Base-by-base conservation (phyloP, 345 rosid species). In the Citrus glauca region DNA sequence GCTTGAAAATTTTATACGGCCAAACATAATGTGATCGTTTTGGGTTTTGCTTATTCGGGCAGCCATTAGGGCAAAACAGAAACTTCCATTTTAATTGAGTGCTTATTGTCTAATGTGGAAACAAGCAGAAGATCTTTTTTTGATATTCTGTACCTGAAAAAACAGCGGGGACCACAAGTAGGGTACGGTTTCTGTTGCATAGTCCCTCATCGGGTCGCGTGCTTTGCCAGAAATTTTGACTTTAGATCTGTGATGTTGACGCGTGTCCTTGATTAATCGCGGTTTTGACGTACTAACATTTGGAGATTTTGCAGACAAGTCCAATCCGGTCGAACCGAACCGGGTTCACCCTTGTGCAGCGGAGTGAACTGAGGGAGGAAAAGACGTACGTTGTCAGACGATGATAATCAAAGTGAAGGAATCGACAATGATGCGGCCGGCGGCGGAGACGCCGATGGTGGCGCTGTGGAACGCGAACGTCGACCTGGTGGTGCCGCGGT, bases 401-500 rank as follows among this genome's bases (percentile, higher is more conserved):
- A 92, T 95, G 96, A 92, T 84, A 38, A 86, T 92, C 78, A 87
- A 72, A 66, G 93, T 92, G 81, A 88, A 84, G 67, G 92, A 89
- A 65, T 92, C 98, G 4, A 83, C 92, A 27, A 71, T 95, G 89
- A 98, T 95, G 81, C 76, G 64, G 55, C 98, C 98, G 48, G 91
- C 96, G 53, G 82, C 73, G 78, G 92, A 86, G 83, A 92, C 93
- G 5, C 97, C 97, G 1, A 62, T 16, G 53, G 60, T 75, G 27
- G 83, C 75, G 64, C 85, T 95, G 25, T 95, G 99, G 99, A 95
- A 93, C 84, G 77, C 98, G 22, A 95, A 93, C 82, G 93, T 95
- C 11, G 98, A 95, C 86, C 82, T 95, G 28, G 95, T 95, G 20
- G 94, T 92, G 28, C 98, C 97, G 22, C 86, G 97, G 63, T 90